Base-by-base conservation (phyloP, 2,329 filamentous ascomycete genomes). In the Nigrograna mackinnonii region DNA sequence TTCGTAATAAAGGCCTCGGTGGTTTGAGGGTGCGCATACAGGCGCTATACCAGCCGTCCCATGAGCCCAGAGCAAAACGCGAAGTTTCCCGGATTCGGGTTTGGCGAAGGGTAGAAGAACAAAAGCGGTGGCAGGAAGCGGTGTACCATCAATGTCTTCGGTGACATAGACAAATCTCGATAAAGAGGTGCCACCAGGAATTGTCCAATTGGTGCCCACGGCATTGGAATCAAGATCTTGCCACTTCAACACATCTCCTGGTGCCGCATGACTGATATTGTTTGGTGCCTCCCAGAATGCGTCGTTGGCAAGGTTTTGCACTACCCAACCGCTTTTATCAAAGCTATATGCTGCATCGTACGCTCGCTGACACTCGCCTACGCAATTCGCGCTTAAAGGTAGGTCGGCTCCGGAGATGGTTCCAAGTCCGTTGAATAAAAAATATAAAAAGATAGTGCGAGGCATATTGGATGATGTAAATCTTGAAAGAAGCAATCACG, bases 1-100 rank as follows among this genome's bases (percentile, higher is more conserved):
- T 28, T 55, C 55, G 22, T 58, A 57, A 39, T 55, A 57, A 2
- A 58, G 31, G 21, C 54, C 47, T 18, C 49, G 52, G 35, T 57
- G 44, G 31, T 33, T 35, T 11, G 31, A 20, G 22, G 39, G 32
- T 2, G 30, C 28, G 32, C 52, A 55, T 14, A 48, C 44, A 7
- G 50, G 44, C 14, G 47, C 44, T 2, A 50, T 37, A 14, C 53
- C 53, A 13, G 53, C 53, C 12, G 53, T 58, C 5, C 53, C 51
- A 14, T 56, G 49, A 12, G 51, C 42, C 50, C 49, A 55, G 1
- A 58, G 49, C 2, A 48, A 16, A 2, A 49, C 53, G 11, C 50
- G 50, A 17, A 55, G 50, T 22, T 52, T 48, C 6, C 39, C 35
- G 1, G 45, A 37, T 13, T 48, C 36, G 13, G 41, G 41, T 18